Evolutionary conservation across 2,329 filamentous ascomycete genomes (phyloP).

Genomic region (Phialemonium atrogriseum): DNA sequence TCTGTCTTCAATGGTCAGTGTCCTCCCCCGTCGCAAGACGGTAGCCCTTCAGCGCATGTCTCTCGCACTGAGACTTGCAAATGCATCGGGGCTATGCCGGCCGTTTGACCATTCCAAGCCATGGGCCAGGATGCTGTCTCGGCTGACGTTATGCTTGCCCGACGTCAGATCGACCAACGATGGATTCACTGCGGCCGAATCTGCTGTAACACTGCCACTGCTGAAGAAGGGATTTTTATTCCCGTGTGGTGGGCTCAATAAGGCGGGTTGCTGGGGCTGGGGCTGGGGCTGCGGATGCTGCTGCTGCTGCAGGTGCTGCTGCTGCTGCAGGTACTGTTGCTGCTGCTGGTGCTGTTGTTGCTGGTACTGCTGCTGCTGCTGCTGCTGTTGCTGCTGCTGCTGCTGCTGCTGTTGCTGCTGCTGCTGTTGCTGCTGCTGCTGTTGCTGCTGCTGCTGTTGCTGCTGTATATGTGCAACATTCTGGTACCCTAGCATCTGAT

Average conservation of each 20-base stretch:
- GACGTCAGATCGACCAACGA: constrained; percentile 10
- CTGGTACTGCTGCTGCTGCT: constrained; percentile 17
- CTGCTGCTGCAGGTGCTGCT: constrained; percentile 14
- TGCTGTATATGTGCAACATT: no score
- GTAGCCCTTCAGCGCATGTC: constrained; percentile 32
- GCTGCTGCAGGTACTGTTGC: constrained; percentile 2
- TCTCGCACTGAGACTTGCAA: constrained; percentile 63
- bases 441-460: constrained; percentile 26
- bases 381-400: constrained; percentile 22
- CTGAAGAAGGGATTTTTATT: constrained; percentile 52
- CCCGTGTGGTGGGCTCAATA: constrained; percentile 26
- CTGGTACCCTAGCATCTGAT: no score
- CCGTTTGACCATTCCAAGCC: constrained; percentile 60
- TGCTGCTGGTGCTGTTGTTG: constrained; percentile 16
- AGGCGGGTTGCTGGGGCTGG: constrained; percentile 24
- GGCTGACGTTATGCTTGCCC: constrained; percentile 42
- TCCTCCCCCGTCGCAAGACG: no score
- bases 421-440: constrained; percentile 18
- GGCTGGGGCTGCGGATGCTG: constrained; percentile 11
- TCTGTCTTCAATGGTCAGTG: no score
- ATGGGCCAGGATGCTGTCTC: constrained; percentile 64
- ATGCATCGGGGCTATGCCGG: constrained; percentile 71
- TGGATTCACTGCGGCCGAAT: constrained; percentile 15
- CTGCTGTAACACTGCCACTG: constrained; percentile 14
- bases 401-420: constrained; percentile 15